Evolutionary conservation across 108 stramenopile species (phyloP).

Genomic region (Parietichytrium sp.): DNA sequence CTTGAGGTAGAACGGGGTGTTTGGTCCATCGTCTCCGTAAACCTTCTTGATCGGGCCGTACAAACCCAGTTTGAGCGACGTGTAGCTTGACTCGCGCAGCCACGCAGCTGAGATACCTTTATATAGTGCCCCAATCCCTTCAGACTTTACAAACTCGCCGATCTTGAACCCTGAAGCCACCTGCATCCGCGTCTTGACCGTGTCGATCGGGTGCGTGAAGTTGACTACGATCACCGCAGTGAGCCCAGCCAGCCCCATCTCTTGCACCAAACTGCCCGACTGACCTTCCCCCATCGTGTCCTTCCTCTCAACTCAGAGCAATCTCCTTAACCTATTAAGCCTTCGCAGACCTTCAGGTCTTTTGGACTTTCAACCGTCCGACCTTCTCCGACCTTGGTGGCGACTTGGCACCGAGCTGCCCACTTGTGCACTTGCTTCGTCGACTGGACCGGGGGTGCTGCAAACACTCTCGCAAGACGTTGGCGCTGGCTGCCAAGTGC

Average conservation of each 20-base stretch:
- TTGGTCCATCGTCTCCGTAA: slow-evolving; percentile 43
- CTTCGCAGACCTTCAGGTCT: too few species aligned
- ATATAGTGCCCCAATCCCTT: slow-evolving; percentile 78
- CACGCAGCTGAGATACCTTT: slow-evolving; percentile 83
- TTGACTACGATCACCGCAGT: slow-evolving; percentile 78
- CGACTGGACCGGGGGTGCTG: too few species aligned
- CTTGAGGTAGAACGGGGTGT: slow-evolving; percentile 71
- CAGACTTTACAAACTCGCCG: slow-evolving; percentile 64
- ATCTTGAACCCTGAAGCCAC: slow-evolving; percentile 59
- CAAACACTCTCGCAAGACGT: too few species aligned
- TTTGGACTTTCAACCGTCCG: too few species aligned
- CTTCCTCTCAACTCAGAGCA: too few species aligned
- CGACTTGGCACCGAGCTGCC: too few species aligned
- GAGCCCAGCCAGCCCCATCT: slow-evolving; percentile 78
- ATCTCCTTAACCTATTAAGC: too few species aligned
- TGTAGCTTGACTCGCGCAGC: slow-evolving; percentile 87
- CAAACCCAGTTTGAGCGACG: slow-evolving; percentile 81
- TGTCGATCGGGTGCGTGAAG: slow-evolving; percentile 86
- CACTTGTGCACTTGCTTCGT: too few species aligned
- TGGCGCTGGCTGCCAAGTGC: too few species aligned
- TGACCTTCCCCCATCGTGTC: too few species aligned
- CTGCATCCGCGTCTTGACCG: slow-evolving; percentile 89
- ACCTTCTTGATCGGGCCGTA: slow-evolving; percentile 82
- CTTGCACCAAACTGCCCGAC: too few species aligned
- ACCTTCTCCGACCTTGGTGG: too few species aligned